Percentiles rank a stretch among this genome's conserved stretches.
phyloP scores from a whole-genome alignment of 306 rosid species.

The Sechiopsis laciniata region DNA sequence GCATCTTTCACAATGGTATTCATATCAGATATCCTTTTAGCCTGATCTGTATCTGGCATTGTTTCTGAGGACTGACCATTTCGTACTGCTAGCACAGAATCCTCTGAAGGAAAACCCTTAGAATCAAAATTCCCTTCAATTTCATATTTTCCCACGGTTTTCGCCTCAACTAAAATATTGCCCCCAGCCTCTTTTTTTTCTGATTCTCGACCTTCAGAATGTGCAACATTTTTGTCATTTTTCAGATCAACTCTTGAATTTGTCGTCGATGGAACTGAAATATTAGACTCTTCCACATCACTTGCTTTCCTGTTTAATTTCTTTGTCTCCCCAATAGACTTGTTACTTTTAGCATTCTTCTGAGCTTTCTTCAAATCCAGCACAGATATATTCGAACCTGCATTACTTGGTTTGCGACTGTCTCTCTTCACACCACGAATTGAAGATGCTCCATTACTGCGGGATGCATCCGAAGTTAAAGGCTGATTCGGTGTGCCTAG shows the following conservation, averaged over 20 bases:
- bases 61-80: slow-evolving; percentile 25
- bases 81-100: slow-evolving; percentile 24
- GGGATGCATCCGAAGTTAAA: slow-evolving; percentile 33
- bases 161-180: slow-evolving; percentile 28
- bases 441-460: slow-evolving; percentile 34
- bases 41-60: slow-evolving; percentile 22
- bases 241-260: slow-evolving; percentile 37
- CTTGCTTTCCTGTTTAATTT: slow-evolving; percentile 50
- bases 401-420: slow-evolving; percentile 41
- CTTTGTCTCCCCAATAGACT: slow-evolving; percentile 29
- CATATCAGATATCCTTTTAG: slow-evolving; percentile 28
- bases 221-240: slow-evolving; percentile 32
- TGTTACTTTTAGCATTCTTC: slow-evolving; percentile 33
- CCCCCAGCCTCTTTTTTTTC: slow-evolving; percentile 30
- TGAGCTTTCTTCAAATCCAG: slow-evolving; percentile 47
- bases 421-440: slow-evolving; percentile 49
- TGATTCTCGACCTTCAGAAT: slow-evolving; percentile 28
- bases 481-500: slow-evolving; percentile 52
- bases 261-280: no score
- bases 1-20: slow-evolving; percentile 34
- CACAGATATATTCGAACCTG: slow-evolving; percentile 28
- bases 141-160: slow-evolving; percentile 36
- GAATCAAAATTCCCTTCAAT: slow-evolving; percentile 25
- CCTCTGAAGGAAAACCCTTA: slow-evolving; percentile 31
- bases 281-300: slow-evolving; percentile 53